phyloP scores from a whole-genome alignment of 768 basidiomycete species.

The Hysterangium stoloniferum region DNA sequence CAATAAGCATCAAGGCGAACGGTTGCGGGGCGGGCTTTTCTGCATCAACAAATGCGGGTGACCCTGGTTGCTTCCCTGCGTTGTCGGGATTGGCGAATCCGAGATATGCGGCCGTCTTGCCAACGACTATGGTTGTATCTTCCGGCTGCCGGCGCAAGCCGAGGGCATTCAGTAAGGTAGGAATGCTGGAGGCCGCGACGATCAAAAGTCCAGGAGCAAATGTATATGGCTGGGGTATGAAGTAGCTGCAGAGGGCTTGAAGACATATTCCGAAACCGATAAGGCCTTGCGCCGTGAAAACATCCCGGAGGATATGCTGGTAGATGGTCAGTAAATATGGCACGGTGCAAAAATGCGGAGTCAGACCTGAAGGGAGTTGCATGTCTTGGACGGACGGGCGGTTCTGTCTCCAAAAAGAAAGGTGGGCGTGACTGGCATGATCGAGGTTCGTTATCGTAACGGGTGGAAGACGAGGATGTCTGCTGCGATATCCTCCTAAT shows the following conservation, averaged over 20 bases:
- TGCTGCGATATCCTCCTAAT: no score
- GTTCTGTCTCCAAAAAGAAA: slow-evolving; percentile 5
- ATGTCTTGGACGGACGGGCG: background rate
- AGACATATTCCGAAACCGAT: slow-evolving; percentile 9
- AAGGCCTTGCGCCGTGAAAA: slow-evolving; percentile 10
- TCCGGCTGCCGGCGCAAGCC: background rate
- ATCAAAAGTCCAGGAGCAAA: slow-evolving; percentile 1
- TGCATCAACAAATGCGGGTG: background rate
- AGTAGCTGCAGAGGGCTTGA: slow-evolving; percentile 3
- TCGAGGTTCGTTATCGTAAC: no score
- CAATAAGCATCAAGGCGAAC: slow-evolving; percentile 11
- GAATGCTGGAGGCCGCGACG: background rate
- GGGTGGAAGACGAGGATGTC: no score
- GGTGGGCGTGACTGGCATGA: no score
- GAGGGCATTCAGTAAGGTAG: background rate
- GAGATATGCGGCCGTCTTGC: slow-evolving; percentile 9
- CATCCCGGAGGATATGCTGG: slow-evolving; percentile 10
- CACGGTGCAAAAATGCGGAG: background rate
- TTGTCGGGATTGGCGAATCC: slow-evolving; percentile 4
- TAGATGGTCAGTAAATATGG: background rate
- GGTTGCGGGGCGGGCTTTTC: background rate
- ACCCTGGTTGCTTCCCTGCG: slow-evolving; percentile 8
- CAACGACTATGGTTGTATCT: slow-evolving; percentile 1
- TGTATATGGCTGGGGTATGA: slow-evolving; percentile 1
- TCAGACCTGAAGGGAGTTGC: background rate